phyloP scores from a whole-genome alignment of 441 rosid species.

The Eruca vesicaria region DNA sequence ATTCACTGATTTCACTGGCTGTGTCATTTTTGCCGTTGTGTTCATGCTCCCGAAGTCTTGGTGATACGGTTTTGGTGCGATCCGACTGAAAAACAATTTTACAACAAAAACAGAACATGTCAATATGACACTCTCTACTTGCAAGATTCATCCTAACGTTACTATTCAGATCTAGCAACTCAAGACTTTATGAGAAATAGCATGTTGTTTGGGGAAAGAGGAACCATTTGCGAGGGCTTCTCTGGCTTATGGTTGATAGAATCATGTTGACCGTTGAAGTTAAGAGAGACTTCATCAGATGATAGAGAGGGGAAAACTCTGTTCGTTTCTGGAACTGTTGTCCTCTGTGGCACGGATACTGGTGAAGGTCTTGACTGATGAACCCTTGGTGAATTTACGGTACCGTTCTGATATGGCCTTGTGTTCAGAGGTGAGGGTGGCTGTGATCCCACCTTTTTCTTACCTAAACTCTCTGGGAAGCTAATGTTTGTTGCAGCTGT shows the following conservation, averaged over 20 bases:
- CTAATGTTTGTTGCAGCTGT: slow-evolving; percentile 50
- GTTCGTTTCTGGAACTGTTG: slow-evolving; percentile 32
- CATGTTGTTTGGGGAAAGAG: slow-evolving; percentile 35
- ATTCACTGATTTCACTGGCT: slow-evolving; percentile 32
- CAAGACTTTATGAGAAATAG: slow-evolving; percentile 19
- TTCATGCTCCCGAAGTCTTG: slow-evolving; percentile 27
- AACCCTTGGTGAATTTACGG: slow-evolving; percentile 22
- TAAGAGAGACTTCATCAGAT: slow-evolving; percentile 31
- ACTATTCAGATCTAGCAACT: not conserved
- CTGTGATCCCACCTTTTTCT: slow-evolving; percentile 57
- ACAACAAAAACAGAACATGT: slow-evolving; percentile 1
- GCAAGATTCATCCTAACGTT: not conserved
- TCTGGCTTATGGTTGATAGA: slow-evolving; percentile 33
- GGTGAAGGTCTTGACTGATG: slow-evolving; percentile 41
- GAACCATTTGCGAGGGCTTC: slow-evolving; percentile 32
- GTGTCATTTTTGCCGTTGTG: slow-evolving; percentile 18
- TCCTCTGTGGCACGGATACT: slow-evolving; percentile 38
- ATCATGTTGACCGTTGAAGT: slow-evolving; percentile 33
- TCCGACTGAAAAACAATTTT: slow-evolving; percentile 18
- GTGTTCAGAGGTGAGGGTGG: slow-evolving; percentile 35
- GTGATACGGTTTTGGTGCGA: slow-evolving; percentile 27
- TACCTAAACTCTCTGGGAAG: slow-evolving; percentile 54
- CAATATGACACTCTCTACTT: not conserved
- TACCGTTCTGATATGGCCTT: slow-evolving; percentile 29
- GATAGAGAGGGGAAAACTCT: slow-evolving; percentile 33